Evolutionary conservation across 2,329 filamentous ascomycete species (phyloP).

Genomic region (Sporothrix dimorphospora): DNA sequence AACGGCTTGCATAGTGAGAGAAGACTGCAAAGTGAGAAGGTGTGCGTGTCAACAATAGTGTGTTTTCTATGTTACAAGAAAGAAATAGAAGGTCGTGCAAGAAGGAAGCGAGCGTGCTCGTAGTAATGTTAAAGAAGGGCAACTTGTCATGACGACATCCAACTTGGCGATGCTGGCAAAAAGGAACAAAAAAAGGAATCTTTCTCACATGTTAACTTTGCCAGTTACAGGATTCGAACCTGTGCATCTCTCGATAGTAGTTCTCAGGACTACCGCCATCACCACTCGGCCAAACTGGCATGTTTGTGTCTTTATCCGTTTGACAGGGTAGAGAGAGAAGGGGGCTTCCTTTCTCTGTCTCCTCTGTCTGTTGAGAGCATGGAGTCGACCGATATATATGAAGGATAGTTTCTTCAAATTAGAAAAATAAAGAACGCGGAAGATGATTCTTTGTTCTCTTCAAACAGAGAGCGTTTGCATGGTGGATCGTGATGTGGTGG

Average conservation of each 20-base stretch:
- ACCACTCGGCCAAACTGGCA: slow-evolving; percentile 36
- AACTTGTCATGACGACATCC: neutral
- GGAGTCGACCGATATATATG: slow-evolving; percentile 20
- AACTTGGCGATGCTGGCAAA: neutral
- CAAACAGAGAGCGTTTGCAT: slow-evolving; percentile 9
- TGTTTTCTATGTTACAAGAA: neutral
- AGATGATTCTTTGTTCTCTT: neutral
- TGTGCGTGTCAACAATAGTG: neutral
- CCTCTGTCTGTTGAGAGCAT: slow-evolving; percentile 19
- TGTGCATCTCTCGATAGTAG: slow-evolving; percentile 34
- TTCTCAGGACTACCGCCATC: slow-evolving; percentile 36
- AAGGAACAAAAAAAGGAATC: slow-evolving; percentile 8
- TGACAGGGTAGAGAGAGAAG: neutral
- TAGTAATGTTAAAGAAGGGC: neutral
- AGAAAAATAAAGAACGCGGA: neutral
- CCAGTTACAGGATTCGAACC: slow-evolving; percentile 37
- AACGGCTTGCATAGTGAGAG: neutral
- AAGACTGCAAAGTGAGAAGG: too few relatives aligned
- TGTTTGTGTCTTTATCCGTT: slow-evolving; percentile 16
- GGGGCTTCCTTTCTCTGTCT: neutral
- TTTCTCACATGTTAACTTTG: slow-evolving; percentile 22
- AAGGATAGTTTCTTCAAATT: neutral
- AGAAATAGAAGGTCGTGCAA: neutral
- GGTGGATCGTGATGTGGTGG: neutral
- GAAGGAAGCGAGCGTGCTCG: neutral